Percentiles rank a stretch among this genome's conserved stretches.
Conservation (phyloP, 1,284 basidiomycete genomes). For the Leccinum pallidistipes region DNA sequence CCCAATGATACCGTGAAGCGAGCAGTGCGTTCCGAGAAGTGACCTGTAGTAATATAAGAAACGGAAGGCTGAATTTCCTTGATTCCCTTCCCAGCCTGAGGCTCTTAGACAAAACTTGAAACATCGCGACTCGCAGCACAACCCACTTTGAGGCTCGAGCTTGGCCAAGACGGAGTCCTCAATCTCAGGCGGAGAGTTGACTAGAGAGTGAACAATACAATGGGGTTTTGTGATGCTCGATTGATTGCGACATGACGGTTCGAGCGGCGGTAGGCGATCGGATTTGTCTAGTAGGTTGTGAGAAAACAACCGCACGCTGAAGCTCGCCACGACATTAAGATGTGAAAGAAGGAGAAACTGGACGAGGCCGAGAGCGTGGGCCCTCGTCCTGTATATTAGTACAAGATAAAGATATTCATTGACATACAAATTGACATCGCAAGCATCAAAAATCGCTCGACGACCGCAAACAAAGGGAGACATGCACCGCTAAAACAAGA, state of each 20-base stretch:
- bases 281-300: not conserved
- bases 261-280: no score
- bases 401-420: not conserved
- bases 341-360: no score
- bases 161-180: not conserved
- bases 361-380: no score
- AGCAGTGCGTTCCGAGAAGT: not conserved
- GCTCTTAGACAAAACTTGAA: no score
- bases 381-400: not conserved
- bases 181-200: not conserved
- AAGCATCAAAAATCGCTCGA: no score
- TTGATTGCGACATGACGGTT: not conserved
- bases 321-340: no score
- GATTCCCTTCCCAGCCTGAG: no score
- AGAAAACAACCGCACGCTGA: not conserved
- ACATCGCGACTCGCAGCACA: no score
- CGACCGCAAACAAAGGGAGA: no score
- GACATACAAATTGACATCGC: not conserved
- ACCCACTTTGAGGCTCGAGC: no score
- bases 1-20: not conserved
- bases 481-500: no score
- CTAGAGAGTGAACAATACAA: not conserved
- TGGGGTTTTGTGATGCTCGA: not conserved
- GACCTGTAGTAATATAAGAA: not conserved
- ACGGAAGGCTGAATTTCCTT: no score